These are phyloP conservation scores for Fusarium praegraminearum DNA, from an alignment of 2,329 filamentous ascomycete species.

Conservation along the genomic window DNA sequence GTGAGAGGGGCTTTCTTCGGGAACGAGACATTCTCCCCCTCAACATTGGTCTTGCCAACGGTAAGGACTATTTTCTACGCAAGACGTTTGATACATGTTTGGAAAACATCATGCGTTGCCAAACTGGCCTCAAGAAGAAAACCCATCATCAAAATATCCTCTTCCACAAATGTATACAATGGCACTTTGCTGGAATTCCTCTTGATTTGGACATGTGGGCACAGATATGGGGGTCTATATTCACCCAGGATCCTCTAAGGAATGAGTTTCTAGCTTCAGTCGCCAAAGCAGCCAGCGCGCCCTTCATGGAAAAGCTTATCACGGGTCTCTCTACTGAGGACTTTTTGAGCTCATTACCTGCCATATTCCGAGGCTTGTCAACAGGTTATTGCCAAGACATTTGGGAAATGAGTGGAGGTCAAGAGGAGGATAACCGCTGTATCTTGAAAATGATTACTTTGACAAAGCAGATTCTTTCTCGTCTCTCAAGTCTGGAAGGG, in stretches of 20 bases:
- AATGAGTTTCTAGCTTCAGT: neutral
- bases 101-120: rapidly evolving
- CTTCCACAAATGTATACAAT: neutral
- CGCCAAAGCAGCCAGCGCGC: too few relatives aligned
- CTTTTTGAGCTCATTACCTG: neutral
- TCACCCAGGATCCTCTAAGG: neutral
- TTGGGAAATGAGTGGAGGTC: neutral
- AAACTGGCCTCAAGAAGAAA: rapidly evolving
- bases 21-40: too few relatives aligned
- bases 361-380: neutral
- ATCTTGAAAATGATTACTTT: neutral
- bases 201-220: neutral
- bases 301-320: rapidly evolving
- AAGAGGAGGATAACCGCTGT: rapidly evolving
- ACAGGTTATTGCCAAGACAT: rapidly evolving
- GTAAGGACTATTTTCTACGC: neutral
- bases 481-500: neutral
- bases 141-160: neutral
- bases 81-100: neutral
- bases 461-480: neutral
- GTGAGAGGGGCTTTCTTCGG: too few relatives aligned
- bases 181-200: neutral
- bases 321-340: rapidly evolving
- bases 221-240: neutral
- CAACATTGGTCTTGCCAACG: too few relatives aligned